A percentile compares a stretch with the other conserved stretches of the same genome.
These are phyloP conservation scores for Malus hybrid DNA, from an alignment of 331 rosid genomes.

Conservation along the genomic window DNA sequence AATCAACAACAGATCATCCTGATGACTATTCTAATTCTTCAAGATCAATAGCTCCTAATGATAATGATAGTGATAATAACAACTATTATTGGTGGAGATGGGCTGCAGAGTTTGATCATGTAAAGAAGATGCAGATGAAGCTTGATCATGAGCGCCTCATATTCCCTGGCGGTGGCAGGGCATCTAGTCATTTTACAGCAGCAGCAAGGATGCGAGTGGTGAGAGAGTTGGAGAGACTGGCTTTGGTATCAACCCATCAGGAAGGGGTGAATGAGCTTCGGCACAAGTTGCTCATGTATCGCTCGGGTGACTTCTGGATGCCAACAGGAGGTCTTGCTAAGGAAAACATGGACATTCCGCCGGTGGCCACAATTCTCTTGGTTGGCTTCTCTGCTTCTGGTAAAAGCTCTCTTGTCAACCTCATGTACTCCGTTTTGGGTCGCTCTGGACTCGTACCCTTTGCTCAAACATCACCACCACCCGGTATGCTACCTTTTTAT, in stretches of 20 bases:
- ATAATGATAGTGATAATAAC: not conserved
- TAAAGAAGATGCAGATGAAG: slow-evolving; percentile 1
- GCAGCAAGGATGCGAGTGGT: slow-evolving; percentile 19
- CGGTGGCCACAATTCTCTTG: slow-evolving; percentile 28
- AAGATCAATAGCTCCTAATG: not conserved
- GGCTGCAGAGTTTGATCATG: slow-evolving; percentile 17
- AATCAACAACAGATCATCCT: not conserved
- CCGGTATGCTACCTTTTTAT: not conserved
- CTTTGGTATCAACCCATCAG: slow-evolving; percentile 12
- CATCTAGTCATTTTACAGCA: not conserved
- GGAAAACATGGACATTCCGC: slow-evolving; percentile 32
- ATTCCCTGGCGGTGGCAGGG: not conserved
- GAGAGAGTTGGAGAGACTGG: slow-evolving; percentile 36
- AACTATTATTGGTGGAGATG: slow-evolving; percentile 34
- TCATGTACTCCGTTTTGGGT: slow-evolving; percentile 38
- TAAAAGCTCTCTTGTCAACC: slow-evolving; percentile 36
- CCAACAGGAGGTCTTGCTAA: slow-evolving; percentile 30
- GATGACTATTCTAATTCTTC: not conserved
- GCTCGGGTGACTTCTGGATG: slow-evolving; percentile 40
- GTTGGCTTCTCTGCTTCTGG: slow-evolving; percentile 37
- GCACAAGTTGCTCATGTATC: slow-evolving; percentile 30
- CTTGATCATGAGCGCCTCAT: not conserved
- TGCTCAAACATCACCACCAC: slow-evolving; percentile 23
- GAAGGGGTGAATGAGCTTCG: slow-evolving; percentile 29
- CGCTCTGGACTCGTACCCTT: slow-evolving; percentile 39